Conservation (phyloP, 2,329 filamentous ascomycete species). For the Chaetomiaceae sp. region DNA sequence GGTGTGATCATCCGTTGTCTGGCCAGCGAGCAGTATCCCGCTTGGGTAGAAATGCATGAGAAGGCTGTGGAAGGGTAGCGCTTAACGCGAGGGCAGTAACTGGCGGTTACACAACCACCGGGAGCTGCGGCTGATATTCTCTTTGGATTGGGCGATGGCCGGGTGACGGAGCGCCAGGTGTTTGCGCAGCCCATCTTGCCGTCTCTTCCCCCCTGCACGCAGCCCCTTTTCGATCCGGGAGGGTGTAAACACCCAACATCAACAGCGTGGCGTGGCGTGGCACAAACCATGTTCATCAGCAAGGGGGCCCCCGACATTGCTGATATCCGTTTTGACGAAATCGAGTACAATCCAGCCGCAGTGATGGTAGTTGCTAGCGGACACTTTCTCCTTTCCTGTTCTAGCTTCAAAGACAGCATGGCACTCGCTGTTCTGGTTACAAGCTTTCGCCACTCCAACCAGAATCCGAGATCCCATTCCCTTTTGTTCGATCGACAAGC, state of each 20-base stretch:
- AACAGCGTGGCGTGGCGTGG: background rate
- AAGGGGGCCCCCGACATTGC: no score
- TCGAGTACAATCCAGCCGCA: no score
- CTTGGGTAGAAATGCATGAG: background rate
- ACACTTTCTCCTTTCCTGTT: no score
- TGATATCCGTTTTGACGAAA: no score
- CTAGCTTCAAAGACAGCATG: no score
- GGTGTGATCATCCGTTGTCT: background rate
- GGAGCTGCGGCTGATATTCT: background rate
- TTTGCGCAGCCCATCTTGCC: background rate
- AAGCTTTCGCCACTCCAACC: background rate
- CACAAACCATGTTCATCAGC: no score
- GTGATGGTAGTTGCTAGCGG: no score
- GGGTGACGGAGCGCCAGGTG: background rate
- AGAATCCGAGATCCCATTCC: background rate
- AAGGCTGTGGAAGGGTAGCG: background rate
- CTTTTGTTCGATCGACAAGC: constrained; percentile 1
- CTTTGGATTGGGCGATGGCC: background rate
- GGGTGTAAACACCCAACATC: background rate
- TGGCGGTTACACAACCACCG: constrained; percentile 2
- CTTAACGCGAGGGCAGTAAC: background rate
- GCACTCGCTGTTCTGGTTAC: no score
- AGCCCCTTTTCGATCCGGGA: background rate
- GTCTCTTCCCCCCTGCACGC: background rate
- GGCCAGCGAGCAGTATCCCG: background rate